Evolutionary conservation across 306 rosid species (phyloP).

Genomic region (Fagus crenata): DNA sequence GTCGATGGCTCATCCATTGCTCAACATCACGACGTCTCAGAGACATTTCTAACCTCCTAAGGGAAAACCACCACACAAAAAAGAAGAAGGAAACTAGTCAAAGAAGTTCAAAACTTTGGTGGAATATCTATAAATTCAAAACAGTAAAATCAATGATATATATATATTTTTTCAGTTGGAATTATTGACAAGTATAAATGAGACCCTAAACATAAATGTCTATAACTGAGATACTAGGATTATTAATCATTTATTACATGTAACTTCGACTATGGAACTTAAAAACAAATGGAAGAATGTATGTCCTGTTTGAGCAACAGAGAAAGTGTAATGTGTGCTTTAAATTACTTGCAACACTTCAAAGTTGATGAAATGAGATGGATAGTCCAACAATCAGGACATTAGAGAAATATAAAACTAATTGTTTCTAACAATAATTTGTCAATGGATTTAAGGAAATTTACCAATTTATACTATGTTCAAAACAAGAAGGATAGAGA

Average conservation of each 20-base stretch:
- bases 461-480: no score
- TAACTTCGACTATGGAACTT: neutral
- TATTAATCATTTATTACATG: neutral
- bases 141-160: neutral
- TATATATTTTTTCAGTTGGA: neutral
- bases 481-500: neutral
- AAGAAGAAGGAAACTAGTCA: constrained; percentile 9
- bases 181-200: neutral
- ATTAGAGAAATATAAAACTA: neutral
- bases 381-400: neutral
- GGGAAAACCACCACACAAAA: constrained; percentile 13
- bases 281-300: neutral
- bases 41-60: constrained; percentile 77
- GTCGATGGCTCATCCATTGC: constrained; percentile 92
- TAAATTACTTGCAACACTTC: neutral
- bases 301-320: neutral
- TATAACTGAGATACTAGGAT: neutral
- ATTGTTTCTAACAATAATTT: neutral
- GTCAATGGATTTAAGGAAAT: neutral
- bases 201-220: neutral
- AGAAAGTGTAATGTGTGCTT: neutral
- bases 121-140: neutral
- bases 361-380: neutral
- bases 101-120: neutral
- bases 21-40: constrained; percentile 79